Evolutionary conservation across 2,329 filamentous ascomycete genomes (phyloP).

Genomic region (Arthroderma uncinatum): DNA sequence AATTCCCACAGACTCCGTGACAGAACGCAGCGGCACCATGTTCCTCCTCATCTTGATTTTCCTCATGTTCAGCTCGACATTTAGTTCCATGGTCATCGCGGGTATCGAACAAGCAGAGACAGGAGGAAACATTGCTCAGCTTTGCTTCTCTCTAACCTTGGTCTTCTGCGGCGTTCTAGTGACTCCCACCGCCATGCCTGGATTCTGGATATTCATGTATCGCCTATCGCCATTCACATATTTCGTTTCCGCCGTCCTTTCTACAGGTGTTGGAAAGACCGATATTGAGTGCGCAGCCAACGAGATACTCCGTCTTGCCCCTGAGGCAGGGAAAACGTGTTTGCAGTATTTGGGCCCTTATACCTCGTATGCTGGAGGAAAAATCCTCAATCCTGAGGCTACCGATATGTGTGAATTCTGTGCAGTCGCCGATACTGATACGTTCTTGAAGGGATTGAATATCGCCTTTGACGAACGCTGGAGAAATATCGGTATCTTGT

Average conservation of each 20-base stretch:
- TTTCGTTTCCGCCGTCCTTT: constrained; percentile 34
- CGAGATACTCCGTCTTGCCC: constrained; percentile 27
- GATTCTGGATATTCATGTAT: constrained; percentile 74
- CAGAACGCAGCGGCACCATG: constrained; percentile 52
- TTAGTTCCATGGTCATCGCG: constrained; percentile 62
- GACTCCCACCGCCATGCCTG: constrained; percentile 46
- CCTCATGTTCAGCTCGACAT: constrained; percentile 60
- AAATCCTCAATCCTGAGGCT: constrained; percentile 34
- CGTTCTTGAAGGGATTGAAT: constrained; percentile 34
- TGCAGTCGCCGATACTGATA: constrained; percentile 35
- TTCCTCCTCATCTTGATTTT: constrained; percentile 55
- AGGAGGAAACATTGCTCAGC: constrained; percentile 51
- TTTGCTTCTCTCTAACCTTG: constrained; percentile 48
- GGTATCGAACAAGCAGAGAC: constrained; percentile 59
- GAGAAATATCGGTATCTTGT: constrained; percentile 61
- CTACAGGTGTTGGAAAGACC: constrained; percentile 24
- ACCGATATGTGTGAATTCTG: constrained; percentile 43
- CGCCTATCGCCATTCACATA: constrained; percentile 57
- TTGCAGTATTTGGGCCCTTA: constrained; percentile 37
- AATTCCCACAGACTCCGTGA: constrained; percentile 28
- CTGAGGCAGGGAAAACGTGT: constrained; percentile 54
- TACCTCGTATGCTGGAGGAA: constrained; percentile 28
- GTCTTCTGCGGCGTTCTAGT: constrained; percentile 48
- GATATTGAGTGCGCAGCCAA: constrained; percentile 25
- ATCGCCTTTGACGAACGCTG: constrained; percentile 43